Evolutionary conservation across 2,329 filamentous ascomycete species (phyloP), one percentile per base, ranked within the genome.

Genomic region (Pseudogymnoascus sp.): DNA sequence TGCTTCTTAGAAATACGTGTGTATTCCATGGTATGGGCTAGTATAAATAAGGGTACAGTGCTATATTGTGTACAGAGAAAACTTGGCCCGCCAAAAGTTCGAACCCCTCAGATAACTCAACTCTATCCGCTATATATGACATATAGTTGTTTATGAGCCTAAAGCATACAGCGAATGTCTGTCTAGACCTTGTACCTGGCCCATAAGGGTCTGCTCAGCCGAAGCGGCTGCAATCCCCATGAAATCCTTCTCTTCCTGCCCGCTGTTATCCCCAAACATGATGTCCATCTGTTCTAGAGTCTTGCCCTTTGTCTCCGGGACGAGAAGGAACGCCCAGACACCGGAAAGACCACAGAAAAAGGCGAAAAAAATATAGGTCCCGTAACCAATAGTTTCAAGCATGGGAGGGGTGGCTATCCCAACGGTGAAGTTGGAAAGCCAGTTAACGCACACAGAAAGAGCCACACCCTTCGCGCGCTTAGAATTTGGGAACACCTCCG

Each of bases 401-500:
- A 90, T 86, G 80, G 88, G 90, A 14, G 88, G 87, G 6, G 84
- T 89, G 75, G 91, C 89, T 74, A 91, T 82, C 64, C 84, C 81
- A 68, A 85, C 84, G 73, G 35, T 37, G 35, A 37, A 37, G 35
- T 37, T 74, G 4, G 67, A 69, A 5, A 77, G 62, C 76, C 76
- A 77, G 40, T 72, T 85, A 8, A 79, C 80, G 66, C 79, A 82
- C 0, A 84, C 87, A 0, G 83, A 83, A 1, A 86, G 74, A 2
- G 84, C 84, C 0, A 87, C 84, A 56, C 86, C 86, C 70, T 87
- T 88, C 5, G 84, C 83, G 11, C 84, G 77, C 0, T 82, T 73
- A 0, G 77, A 78, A 0, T 79, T 80, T 0, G 82, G 83, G 42
- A 87, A 87, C 14, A 89, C 82, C 64, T 90, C 82, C 53, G 78